Evolutionary conservation across 2,329 filamentous ascomycete genomes (phyloP), one percentile per base, ranked within the genome.

Genomic region (Teratosphaeriaceae sp.): DNA sequence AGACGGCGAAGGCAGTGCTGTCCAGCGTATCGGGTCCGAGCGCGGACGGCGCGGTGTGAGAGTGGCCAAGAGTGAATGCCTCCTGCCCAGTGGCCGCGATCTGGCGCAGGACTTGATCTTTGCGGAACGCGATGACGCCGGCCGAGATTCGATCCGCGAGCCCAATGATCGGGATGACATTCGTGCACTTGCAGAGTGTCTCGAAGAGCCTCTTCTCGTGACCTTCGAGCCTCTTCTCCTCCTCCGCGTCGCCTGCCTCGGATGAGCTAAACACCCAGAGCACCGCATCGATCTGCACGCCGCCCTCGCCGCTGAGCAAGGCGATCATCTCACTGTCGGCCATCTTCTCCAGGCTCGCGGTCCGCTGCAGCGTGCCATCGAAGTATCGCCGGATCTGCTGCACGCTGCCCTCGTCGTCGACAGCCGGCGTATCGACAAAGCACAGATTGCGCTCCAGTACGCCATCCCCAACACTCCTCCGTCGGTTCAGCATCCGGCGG

Each of bases 381-480:
- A 94, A 74, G 59, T 94, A 94, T 11, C 51, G 31, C 3, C 48
- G 30, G n/a, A 62, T 41, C 16, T 46, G 37, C 16, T 49, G 42
- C 13, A 50, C 40, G 9, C 71, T 71, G 29, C 78, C 74, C 38
- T 80, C 79, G 40, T 58, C 63, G 30, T 72, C 68, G 62, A 78
- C 80, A 11, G 82, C 81, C 9, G 84, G 79, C 2, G 85, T 90
- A 66, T 97, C 90, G 45, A 96, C 81, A 60, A 98, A 96, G 63
- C 88, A 95, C 4, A 98, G 67, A 59, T 98, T 98, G 22, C 90
- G 79, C 60, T 97, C 90, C 35, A 97, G 69, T 29, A 96, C 77
- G 18, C 80, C 76, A 50, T 92, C 88, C 6, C 81, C 80, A 40
- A 79, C 69, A 57, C 85, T 90, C 60, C 82, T 85, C 55, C 84